These are phyloP conservation scores for Ensete glaucum DNA, from an alignment of 176 grass and related monocot genomes.

Conservation along the genomic window DNA sequence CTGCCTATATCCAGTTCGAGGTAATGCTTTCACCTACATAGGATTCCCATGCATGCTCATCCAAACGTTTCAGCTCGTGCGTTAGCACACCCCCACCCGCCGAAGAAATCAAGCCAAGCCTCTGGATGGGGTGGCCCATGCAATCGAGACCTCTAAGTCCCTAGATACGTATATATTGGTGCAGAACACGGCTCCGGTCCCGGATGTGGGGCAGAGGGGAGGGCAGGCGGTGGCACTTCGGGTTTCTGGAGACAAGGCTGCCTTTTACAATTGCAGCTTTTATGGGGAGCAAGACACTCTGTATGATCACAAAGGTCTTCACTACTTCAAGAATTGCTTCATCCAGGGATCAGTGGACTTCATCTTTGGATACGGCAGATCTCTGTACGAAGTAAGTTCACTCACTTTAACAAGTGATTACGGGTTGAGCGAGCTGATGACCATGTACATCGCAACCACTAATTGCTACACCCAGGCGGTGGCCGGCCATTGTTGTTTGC, in stretches of 20 bases:
- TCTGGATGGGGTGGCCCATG: too few species aligned
- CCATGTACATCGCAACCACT: too few species aligned
- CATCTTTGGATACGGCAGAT: conserved; percentile 52
- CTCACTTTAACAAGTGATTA: neutral
- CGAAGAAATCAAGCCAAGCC: too few species aligned
- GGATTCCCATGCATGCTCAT: neutral
- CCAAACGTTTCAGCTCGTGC: too few species aligned
- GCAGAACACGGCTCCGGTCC: conserved; percentile 27
- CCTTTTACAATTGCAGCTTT: conserved; percentile 38
- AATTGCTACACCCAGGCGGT: neutral
- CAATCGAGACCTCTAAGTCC: too few species aligned
- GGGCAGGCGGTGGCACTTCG: conserved; percentile 56
- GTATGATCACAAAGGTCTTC: conserved; percentile 55
- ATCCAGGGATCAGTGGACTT: conserved; percentile 42
- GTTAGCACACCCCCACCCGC: too few species aligned
- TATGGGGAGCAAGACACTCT: conserved; percentile 48
- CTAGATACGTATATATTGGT: too few species aligned
- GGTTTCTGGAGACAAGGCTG: conserved; percentile 36
- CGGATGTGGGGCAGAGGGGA: conserved; percentile 21
- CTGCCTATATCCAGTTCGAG: conserved; percentile 28
- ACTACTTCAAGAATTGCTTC: conserved; percentile 42
- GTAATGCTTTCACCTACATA: neutral
- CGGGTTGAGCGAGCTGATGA: too few species aligned
- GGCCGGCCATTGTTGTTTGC: neutral
- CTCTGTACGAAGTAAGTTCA: conserved; percentile 37